phyloP scores from a whole-genome alignment of 306 rosid genomes.

The Vigna nakashimae region DNA sequence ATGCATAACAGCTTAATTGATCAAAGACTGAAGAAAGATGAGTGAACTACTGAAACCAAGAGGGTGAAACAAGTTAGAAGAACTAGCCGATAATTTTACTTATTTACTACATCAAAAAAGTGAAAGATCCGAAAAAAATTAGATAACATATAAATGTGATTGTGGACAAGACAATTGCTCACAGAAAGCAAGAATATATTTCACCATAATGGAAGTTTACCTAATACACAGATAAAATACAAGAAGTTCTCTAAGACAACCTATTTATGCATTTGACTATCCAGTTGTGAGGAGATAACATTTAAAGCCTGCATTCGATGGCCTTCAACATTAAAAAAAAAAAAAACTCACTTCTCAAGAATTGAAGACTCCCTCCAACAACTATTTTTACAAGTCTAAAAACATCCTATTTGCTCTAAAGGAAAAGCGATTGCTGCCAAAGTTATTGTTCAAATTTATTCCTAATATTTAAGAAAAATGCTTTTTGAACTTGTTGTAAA shows the following conservation, averaged over 20 bases:
- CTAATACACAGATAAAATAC: not conserved
- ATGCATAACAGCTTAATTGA: slow-evolving; percentile 20
- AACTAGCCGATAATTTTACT: not conserved
- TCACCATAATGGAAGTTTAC: not conserved
- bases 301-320: not conserved
- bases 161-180: not conserved
- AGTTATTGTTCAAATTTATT: not conserved
- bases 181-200: not conserved
- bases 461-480: not conserved
- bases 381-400: not conserved
- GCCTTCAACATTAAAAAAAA: not conserved
- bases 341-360: not conserved
- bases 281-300: not conserved
- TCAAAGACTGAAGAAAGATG: slow-evolving; percentile 22
- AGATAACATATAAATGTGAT: not conserved
- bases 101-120: not conserved
- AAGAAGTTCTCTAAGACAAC: not conserved
- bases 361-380: not conserved
- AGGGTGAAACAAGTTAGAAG: not conserved
- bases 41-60: not conserved
- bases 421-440: not conserved
- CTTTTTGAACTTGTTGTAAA: not conserved
- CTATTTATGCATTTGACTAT: not conserved
- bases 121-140: not conserved
- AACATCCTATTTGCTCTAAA: not conserved